Percentiles rank a stretch among this genome's conserved stretches.
These are phyloP conservation scores for Cryptosporidium bovis DNA, from an alignment of 169 alveolate genomes.

Conservation along the genomic window DNA sequence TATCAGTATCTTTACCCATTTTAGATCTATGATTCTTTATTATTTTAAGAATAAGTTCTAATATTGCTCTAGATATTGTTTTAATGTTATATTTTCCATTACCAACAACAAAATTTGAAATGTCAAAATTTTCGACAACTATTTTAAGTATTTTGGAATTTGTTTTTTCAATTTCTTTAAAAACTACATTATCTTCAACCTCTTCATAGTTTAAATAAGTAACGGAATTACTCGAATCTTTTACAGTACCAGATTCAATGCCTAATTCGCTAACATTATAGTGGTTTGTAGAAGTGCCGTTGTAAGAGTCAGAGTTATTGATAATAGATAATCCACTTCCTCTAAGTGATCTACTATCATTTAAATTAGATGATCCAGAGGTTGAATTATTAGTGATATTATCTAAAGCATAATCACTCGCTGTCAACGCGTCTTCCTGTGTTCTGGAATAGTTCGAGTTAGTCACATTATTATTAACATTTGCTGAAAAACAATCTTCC, in stretches of 20 bases:
- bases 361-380: neutral
- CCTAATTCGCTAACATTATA: neutral
- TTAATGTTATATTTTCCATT: constrained; percentile 25
- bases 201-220: neutral
- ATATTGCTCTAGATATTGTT: constrained; percentile 14
- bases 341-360: too few species aligned
- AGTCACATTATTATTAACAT: neutral
- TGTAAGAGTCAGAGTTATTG: neutral
- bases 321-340: neutral
- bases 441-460: neutral
- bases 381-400: neutral
- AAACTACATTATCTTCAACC: neutral
- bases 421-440: constrained; percentile 2
- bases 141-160: constrained; percentile 30
- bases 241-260: neutral
- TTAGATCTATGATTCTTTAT: constrained; percentile 2
- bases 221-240: neutral
- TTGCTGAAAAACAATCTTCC: constrained; percentile 7
- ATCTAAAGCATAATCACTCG: neutral
- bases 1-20: neutral
- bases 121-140: constrained; percentile 28
- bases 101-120: constrained; percentile 37
- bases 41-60: constrained; percentile 8
- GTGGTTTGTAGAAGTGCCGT: neutral
- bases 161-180: neutral